phyloP scores from a whole-genome alignment of 129 eudicot genomes.

The Centrapalus pauciflorus region DNA sequence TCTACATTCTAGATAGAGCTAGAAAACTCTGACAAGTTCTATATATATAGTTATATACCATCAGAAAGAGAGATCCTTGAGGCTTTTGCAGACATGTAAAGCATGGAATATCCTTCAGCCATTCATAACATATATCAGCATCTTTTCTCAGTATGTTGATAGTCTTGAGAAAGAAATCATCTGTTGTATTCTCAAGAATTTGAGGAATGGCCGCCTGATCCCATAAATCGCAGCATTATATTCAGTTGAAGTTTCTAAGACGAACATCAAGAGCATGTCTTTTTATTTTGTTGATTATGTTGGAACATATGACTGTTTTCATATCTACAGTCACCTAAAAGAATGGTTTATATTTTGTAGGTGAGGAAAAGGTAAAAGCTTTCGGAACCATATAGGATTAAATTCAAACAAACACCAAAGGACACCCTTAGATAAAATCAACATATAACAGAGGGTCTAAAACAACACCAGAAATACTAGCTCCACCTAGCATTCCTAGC shows the following conservation, averaged over 20 bases:
- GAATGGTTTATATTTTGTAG: no score
- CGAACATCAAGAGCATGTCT: no score
- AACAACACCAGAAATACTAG: no score
- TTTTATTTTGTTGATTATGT: no score
- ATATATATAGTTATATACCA: constrained; percentile 30
- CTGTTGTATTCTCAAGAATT: constrained; percentile 42
- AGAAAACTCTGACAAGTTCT: not conserved
- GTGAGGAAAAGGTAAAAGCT: no score
- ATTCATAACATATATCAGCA: constrained; percentile 35
- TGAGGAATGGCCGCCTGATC: constrained; percentile 58
- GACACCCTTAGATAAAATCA: no score
- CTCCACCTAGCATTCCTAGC: no score
- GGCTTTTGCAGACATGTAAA: constrained; percentile 46
- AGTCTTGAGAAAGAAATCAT: constrained; percentile 38
- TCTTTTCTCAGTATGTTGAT: constrained; percentile 28
- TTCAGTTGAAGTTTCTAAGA: not conserved
- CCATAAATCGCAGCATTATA: not conserved
- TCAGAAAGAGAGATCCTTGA: constrained; percentile 50
- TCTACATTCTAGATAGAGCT: not conserved
- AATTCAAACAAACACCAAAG: no score
- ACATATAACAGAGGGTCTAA: no score
- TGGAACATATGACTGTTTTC: no score
- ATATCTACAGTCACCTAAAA: no score
- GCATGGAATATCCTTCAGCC: constrained; percentile 47
- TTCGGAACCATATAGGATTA: no score